Percentiles rank a stretch among this genome's conserved stretches.
These are phyloP conservation scores for Pyrus communis DNA, from an alignment of 306 rosid species.

Conservation along the genomic window DNA sequence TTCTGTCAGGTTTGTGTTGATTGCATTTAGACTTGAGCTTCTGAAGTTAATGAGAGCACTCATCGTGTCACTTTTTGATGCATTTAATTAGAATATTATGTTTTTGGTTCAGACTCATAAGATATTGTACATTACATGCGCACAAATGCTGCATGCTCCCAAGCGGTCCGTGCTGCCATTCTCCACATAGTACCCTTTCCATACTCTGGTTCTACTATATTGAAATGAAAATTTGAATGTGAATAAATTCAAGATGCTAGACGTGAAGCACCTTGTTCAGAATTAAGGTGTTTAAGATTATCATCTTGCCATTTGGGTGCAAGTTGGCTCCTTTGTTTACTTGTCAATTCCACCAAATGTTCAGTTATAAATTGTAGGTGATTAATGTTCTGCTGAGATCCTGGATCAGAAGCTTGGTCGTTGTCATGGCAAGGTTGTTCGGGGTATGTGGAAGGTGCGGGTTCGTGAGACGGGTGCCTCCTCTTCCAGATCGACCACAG, in stretches of 20 bases:
- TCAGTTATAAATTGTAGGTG: background rate
- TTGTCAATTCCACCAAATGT: background rate
- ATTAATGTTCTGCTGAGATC: background rate
- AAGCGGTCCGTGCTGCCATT: constrained; percentile 96
- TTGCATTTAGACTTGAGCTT: constrained; percentile 23
- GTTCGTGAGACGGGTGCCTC: too few species aligned
- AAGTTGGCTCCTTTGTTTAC: background rate
- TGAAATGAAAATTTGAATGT: background rate
- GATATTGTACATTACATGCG: constrained; percentile 86
- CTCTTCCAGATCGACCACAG: too few species aligned
- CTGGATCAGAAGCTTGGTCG: too few species aligned
- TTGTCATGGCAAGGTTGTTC: too few species aligned
- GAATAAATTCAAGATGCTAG: background rate
- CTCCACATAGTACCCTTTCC: constrained; percentile 54
- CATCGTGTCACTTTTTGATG: background rate
- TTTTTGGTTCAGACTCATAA: constrained; percentile 40
- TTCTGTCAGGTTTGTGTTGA: constrained; percentile 64
- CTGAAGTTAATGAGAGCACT: constrained; percentile 11
- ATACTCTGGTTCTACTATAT: background rate
- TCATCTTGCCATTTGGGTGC: background rate
- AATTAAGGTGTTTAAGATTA: background rate
- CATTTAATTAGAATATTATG: constrained; percentile 6
- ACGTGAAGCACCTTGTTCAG: background rate
- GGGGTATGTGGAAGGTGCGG: too few species aligned
- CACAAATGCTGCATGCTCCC: constrained; percentile 87